Evolutionary conservation across 495 filamentous ascomycete genomes (phyloP).

Genomic region (Pyrenula massariospora): DNA sequence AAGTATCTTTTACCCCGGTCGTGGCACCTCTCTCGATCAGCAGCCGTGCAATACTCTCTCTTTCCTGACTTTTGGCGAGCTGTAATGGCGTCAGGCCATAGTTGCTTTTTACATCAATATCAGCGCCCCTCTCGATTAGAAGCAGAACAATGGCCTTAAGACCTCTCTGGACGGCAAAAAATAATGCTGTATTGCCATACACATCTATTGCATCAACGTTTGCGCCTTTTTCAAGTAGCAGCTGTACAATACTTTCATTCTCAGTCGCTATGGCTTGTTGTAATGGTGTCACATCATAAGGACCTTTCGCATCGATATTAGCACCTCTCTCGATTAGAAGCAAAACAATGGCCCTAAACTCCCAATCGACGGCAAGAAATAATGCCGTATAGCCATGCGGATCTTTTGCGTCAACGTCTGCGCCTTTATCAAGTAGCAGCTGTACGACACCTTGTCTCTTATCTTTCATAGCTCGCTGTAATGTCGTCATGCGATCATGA

Average conservation of each 20-base stretch:
- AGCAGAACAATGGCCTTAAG: slow-evolving; percentile 24
- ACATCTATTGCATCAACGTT: background rate
- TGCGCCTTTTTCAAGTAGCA: slow-evolving; percentile 8
- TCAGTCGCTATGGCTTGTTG: slow-evolving; percentile 4
- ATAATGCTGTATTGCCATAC: background rate
- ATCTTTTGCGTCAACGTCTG: background rate
- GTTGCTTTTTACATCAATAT: background rate
- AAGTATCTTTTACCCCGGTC: background rate
- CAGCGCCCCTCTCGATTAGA: slow-evolving; percentile 7
- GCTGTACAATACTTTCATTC: slow-evolving; percentile 22
- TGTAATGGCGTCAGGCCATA: slow-evolving; percentile 3
- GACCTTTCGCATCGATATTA: background rate
- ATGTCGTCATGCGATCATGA: no score
- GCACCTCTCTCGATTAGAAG: background rate
- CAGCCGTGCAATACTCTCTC: slow-evolving; percentile 1
- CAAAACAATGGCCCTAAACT: background rate
- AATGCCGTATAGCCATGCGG: background rate
- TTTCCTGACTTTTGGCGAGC: background rate
- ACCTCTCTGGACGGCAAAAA: slow-evolving; percentile 3
- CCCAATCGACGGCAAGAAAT: background rate
- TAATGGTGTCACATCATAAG: background rate
- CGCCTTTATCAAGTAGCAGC: background rate
- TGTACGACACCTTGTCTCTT: background rate
- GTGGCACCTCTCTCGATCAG: slow-evolving; percentile 5
- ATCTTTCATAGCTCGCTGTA: slow-evolving; percentile 1